A percentile compares a stretch with the other conserved stretches of the same genome.
Evolutionary conservation across 2,329 filamentous ascomycete genomes (phyloP).

Genomic region (Aspergillus hiratsukae): DNA sequence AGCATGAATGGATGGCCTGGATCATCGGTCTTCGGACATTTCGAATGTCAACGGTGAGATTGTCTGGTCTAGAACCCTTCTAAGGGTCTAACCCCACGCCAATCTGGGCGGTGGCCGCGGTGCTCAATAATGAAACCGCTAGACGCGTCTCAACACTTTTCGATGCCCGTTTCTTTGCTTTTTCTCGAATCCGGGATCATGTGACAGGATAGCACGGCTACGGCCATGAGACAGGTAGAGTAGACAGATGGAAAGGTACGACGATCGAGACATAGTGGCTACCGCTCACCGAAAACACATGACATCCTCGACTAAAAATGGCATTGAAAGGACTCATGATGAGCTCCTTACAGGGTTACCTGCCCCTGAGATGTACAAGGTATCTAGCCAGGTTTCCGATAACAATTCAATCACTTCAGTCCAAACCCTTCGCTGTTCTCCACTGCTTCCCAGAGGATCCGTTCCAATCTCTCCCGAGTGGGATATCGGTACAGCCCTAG

Average conservation of each 20-base stretch:
- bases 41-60: neutral
- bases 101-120: too few species aligned
- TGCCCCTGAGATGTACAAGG: neutral
- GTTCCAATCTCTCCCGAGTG: conserved; percentile 62
- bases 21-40: neutral
- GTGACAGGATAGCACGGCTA: neutral
- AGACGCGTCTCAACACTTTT: neutral
- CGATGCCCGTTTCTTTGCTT: neutral
- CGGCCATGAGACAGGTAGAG: neutral
- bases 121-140: neutral
- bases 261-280: neutral
- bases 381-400: neutral
- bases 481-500: conserved; percentile 71
- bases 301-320: neutral
- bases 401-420: conserved; percentile 51
- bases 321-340: neutral
- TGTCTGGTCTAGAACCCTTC: neutral
- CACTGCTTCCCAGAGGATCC: conserved; percentile 79
- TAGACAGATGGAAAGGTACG: neutral
- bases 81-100: neutral
- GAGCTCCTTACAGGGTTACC: conserved; percentile 6
- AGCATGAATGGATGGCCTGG: neutral
- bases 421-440: conserved; percentile 88
- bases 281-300: neutral
- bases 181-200: neutral